These are phyloP conservation scores for Scortechinia acanthostroma DNA, from an alignment of 2,329 filamentous ascomycete species.

Conservation along the genomic window DNA sequence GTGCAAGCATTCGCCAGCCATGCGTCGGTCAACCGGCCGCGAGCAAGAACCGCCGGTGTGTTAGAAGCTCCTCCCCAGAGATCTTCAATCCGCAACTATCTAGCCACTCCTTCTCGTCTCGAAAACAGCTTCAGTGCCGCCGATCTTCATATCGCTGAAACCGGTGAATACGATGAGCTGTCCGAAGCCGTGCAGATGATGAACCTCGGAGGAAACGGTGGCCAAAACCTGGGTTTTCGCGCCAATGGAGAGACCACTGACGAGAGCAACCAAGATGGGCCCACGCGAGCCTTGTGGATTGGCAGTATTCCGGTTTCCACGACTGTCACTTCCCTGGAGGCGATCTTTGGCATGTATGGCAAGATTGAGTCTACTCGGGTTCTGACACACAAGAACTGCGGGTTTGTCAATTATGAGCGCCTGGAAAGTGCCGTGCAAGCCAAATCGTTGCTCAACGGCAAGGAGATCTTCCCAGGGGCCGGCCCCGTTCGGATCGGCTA, in stretches of 20 bases:
- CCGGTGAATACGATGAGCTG: slow-evolving; percentile 73
- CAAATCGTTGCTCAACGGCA: slow-evolving; percentile 81
- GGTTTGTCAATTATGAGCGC: slow-evolving; percentile 94
- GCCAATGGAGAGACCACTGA: slow-evolving; percentile 60
- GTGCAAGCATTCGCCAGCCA: slow-evolving; percentile 88
- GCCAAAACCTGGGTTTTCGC: slow-evolving; percentile 60
- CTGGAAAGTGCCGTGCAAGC: slow-evolving; percentile 86
- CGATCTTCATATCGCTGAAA: slow-evolving; percentile 65
- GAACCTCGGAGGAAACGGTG: slow-evolving; percentile 55
- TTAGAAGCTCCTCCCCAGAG: slow-evolving; percentile 70
- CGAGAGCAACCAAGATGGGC: slow-evolving; percentile 76
- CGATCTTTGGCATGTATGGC: slow-evolving; percentile 92
- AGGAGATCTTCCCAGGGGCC: slow-evolving; percentile 95
- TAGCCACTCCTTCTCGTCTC: slow-evolving; percentile 64
- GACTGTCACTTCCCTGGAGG: slow-evolving; percentile 85
- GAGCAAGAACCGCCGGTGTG: slow-evolving; percentile 85
- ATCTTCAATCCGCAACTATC: slow-evolving; percentile 66
- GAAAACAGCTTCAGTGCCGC: slow-evolving; percentile 76
- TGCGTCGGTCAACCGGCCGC: slow-evolving; percentile 72
- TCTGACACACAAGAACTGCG: slow-evolving; percentile 96
- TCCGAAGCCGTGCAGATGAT: slow-evolving; percentile 70
- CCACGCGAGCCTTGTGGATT: slow-evolving; percentile 90
- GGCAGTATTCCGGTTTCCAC: slow-evolving; percentile 96
- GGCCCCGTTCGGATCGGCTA: slow-evolving; percentile 94
- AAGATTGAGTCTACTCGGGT: slow-evolving; percentile 86